A percentile compares a stretch with the other conserved stretches of the same genome.
phyloP scores from a whole-genome alignment of 306 rosid species.

The Fagus crenata region DNA sequence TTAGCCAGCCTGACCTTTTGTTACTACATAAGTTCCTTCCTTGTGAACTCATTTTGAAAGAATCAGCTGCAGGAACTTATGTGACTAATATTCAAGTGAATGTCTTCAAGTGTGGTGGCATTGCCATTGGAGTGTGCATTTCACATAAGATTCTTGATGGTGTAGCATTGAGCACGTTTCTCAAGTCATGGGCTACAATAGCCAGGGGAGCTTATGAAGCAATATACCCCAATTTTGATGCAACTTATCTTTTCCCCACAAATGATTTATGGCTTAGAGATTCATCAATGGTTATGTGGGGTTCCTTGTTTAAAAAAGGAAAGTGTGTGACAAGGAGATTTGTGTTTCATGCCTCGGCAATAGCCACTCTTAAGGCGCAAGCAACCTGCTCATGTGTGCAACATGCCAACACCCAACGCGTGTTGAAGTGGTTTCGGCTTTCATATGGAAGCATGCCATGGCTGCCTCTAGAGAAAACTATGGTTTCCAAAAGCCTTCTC shows the following conservation, averaged over 20 bases:
- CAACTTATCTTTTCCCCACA: slow-evolving; percentile 24
- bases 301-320: slow-evolving; percentile 32
- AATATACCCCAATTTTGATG: slow-evolving; percentile 2
- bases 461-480: slow-evolving; percentile 29
- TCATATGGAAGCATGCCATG: slow-evolving; percentile 39
- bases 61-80: not conserved
- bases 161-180: slow-evolving; percentile 31
- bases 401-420: slow-evolving; percentile 31
- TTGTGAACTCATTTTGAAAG: not conserved
- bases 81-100: slow-evolving; percentile 37
- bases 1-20: slow-evolving; percentile 27
- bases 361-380: slow-evolving; percentile 18
- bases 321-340: slow-evolving; percentile 37
- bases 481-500: slow-evolving; percentile 27
- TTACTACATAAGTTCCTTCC: slow-evolving; percentile 29
- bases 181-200: slow-evolving; percentile 38
- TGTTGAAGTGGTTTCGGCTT: slow-evolving; percentile 39
- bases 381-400: not conserved
- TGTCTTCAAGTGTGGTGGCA: slow-evolving; percentile 42
- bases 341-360: slow-evolving; percentile 36
- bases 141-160: slow-evolving; percentile 47
- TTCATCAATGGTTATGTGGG: slow-evolving; percentile 22
- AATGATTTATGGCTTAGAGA: slow-evolving; percentile 33
- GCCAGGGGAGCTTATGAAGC: not conserved
- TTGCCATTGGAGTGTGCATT: slow-evolving; percentile 37